Evolutionary conservation across 2,329 filamentous ascomycete species (phyloP).

Genomic region (Moelleriella libera): DNA sequence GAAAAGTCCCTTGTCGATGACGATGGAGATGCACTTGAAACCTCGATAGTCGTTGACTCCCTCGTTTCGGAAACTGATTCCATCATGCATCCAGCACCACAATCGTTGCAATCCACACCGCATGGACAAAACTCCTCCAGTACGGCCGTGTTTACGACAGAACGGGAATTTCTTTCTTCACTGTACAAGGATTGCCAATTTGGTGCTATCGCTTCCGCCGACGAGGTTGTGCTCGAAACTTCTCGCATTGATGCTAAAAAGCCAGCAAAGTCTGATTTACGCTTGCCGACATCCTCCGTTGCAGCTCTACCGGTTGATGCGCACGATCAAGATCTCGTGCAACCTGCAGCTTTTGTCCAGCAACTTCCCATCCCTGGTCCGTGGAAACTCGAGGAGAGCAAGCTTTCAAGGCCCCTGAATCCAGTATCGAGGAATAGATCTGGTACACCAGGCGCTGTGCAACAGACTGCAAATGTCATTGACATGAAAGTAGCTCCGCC

Average conservation of each 20-base stretch:
- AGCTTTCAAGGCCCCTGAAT: conserved; percentile 34
- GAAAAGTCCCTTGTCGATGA: conserved; percentile 18
- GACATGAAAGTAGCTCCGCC: conserved; percentile 28
- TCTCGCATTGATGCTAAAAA: too few species aligned
- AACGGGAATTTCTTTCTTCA: too few species aligned
- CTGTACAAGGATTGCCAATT: too few species aligned
- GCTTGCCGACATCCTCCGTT: too few species aligned
- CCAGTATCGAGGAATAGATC: conserved; percentile 17
- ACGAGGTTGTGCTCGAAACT: too few species aligned
- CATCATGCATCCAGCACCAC: too few species aligned
- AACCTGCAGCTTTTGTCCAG: background rate
- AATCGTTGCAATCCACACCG: too few species aligned
- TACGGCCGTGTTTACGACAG: too few species aligned
- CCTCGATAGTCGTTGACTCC: background rate
- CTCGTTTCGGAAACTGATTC: background rate
- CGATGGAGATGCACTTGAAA: conserved; percentile 12
- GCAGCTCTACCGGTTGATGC: background rate
- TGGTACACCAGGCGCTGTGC: conserved; percentile 15
- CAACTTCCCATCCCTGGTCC: conserved; percentile 14
- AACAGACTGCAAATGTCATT: conserved; percentile 21
- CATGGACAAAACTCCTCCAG: too few species aligned
- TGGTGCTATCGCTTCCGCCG: too few species aligned
- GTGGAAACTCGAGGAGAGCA: conserved; percentile 42
- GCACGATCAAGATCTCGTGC: background rate
- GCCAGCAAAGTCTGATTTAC: too few species aligned